Base-by-base conservation (phyloP, 139 green algal species). In the Chlamydomonas incerta region DNA sequence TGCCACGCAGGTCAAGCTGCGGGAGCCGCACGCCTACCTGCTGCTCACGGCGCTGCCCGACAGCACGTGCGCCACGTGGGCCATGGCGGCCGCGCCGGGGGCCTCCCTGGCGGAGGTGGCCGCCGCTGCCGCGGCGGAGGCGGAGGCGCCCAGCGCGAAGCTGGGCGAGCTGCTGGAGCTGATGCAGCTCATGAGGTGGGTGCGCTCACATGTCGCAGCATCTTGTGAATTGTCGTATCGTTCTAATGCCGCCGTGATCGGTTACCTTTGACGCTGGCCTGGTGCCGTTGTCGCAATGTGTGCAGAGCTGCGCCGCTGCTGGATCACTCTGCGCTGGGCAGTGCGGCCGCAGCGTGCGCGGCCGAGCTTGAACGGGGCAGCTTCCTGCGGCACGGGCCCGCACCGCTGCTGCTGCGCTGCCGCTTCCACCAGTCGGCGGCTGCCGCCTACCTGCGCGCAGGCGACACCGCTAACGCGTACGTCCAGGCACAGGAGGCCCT, bases 401-500 rank as follows among this genome's bases (percentile, higher is more conserved):
- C 79, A 1, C 73, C 79, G 52, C 35, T 83, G 71, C 50, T 89
- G 65, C 72, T 80, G 79, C 86, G 79, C 0, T 65, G 68, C 29
- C 86, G 74, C 29, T 71, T 77, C 71, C 80, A 83, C 62, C 80
- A 87, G 33, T 5, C 46, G 1, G 80, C 86, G 34, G 80, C 80
- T 2, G 65, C 62, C 1, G 72, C 72, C n/a, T 73, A 85, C 37
- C 73, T 90, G 21, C 72, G 66, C 0, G 34, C 35, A 1, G 86
- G 65, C 17, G 52, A 79, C 55, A 75, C 79, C 4, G 55, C 46
- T 9, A 41, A 4, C 8, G 84, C 84, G 28, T 80, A 85, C 57
- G 33, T 58, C n/a, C 75, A 85, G 9, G 67, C 66, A 18, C 80
- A 90, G 52, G 80, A 90, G 73, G 80, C 86, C 8, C 86, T 90